Evolutionary conservation across 108 stramenopile genomes (phyloP), one percentile per base, ranked within the genome.

Genomic region (Mayamaea pseudoterrestris): DNA sequence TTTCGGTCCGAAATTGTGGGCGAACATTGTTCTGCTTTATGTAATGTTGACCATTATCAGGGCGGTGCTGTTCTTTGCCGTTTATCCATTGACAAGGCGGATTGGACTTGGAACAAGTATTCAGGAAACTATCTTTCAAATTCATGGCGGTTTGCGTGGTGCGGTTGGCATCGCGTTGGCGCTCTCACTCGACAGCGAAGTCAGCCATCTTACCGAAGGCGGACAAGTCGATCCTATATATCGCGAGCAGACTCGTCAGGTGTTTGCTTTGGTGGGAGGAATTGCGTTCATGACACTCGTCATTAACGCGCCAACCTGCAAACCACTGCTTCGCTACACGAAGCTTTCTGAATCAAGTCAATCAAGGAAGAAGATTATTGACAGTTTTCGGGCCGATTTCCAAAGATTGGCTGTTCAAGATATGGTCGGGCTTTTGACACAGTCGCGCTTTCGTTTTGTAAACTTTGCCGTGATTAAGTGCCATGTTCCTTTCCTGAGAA

Each of bases 141-240:
- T 79, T 4, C 90, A 57, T 45, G 76, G 71, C 14, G 93, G 93
- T 0, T 56, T 95, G 0, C 56, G 90, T 1, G 93, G 93, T 28
- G 86, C 93, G 0, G 76, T 92, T 1, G 89, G 83, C 4, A 71
- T 94, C 16, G 73, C 83, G 3, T 47, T 91, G n/a, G 87, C 80
- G 2, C 56, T 94, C 0, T 44, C 71, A 12, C 65, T 92, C 11
- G 74, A 74, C 44, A 70, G 64, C 27, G 58, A 66, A 44, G 72
- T 78, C 0, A 20, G 36, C 11, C 27, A 31, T n/a, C 25, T 50
- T 17, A 27, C 60, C 22, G 60, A 46, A 30, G 57, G 5, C 4
- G 16, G 20, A 13, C 16, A 41, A 26, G 16, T 8, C 28, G 54
- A 53, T 44, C 5, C 35, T 0, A 43, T 49, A 9, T 17, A 11